Evolutionary conservation across 306 rosid species (phyloP).

Genomic region (Mimosa pudica): DNA sequence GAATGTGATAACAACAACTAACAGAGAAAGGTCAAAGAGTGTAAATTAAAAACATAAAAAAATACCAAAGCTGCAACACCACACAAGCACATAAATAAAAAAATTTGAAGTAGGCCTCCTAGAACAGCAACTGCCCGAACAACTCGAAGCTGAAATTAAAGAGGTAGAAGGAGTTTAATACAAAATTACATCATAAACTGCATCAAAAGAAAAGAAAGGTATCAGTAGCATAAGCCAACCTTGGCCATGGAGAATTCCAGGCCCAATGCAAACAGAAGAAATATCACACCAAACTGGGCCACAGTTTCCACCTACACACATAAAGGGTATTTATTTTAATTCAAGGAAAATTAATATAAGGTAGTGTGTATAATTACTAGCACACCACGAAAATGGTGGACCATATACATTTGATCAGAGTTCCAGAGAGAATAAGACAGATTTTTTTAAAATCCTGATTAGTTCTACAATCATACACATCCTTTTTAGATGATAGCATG

Average conservation of each 20-base stretch:
- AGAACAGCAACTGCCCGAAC: slow-evolving; percentile 93
- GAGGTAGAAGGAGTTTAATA: slow-evolving; percentile 13
- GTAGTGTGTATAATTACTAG: not conserved
- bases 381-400: not conserved
- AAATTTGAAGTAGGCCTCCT: slow-evolving; percentile 92
- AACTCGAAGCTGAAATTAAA: slow-evolving; percentile 74
- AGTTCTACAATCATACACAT: not conserved
- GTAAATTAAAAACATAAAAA: slow-evolving; percentile 34
- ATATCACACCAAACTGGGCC: slow-evolving; percentile 99
- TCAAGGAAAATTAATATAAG: not conserved
- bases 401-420: not conserved
- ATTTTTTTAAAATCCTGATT: not conserved
- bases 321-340: not conserved
- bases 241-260: slow-evolving; percentile 83
- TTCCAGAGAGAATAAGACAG: not conserved
- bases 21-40: slow-evolving; percentile 31
- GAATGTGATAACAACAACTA: slow-evolving; percentile 16
- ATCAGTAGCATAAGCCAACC: slow-evolving; percentile 51
- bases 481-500: not conserved
- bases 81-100: slow-evolving; percentile 91
- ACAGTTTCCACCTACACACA: slow-evolving; percentile 90
- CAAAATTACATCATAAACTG: slow-evolving; percentile 15
- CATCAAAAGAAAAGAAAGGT: slow-evolving; percentile 8
- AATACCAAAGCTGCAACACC: slow-evolving; percentile 81
- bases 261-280: slow-evolving; percentile 97